phyloP scores from a whole-genome alignment of 225 moss, liverwort and hornwort genomes.

The Polytrichum commune region DNA sequence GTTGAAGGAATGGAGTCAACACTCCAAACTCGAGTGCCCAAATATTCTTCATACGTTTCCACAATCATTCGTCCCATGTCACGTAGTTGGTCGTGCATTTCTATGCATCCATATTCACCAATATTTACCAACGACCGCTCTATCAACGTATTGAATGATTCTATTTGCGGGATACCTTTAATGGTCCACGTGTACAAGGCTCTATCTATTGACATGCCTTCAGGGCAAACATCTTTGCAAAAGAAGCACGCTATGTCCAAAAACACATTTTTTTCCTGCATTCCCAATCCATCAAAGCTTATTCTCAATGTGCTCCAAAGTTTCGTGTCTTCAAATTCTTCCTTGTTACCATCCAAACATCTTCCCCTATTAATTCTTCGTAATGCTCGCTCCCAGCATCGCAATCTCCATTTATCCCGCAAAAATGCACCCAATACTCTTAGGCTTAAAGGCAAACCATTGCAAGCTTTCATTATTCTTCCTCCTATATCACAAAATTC shows the following conservation, averaged over 20 bases:
- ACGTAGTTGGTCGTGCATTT: neutral
- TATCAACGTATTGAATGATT: neutral
- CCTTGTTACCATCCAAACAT: too few relatives aligned
- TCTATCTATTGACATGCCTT: neutral
- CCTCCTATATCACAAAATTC: neutral
- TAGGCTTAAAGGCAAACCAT: neutral
- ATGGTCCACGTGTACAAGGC: neutral
- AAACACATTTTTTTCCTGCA: neutral
- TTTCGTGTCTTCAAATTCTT: neutral
- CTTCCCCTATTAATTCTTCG: too few relatives aligned
- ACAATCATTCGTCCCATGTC: neutral
- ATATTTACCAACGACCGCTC: neutral
- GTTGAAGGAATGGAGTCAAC: neutral
- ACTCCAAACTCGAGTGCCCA: neutral
- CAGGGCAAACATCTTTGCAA: neutral
- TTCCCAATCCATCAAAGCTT: neutral
- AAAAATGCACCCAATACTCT: too few relatives aligned
- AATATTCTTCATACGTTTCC: neutral
- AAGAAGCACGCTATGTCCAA: neutral
- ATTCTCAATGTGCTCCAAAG: neutral
- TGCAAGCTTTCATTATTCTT: neutral
- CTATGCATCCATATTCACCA: neutral
- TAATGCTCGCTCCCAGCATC: too few relatives aligned
- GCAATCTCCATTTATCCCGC: too few relatives aligned
- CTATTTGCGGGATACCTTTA: neutral